A percentile compares a stretch with the other conserved stretches of the same genome.
phyloP scores from a whole-genome alignment of 768 basidiomycete genomes.

The Pleurotus citrinopileatus region DNA sequence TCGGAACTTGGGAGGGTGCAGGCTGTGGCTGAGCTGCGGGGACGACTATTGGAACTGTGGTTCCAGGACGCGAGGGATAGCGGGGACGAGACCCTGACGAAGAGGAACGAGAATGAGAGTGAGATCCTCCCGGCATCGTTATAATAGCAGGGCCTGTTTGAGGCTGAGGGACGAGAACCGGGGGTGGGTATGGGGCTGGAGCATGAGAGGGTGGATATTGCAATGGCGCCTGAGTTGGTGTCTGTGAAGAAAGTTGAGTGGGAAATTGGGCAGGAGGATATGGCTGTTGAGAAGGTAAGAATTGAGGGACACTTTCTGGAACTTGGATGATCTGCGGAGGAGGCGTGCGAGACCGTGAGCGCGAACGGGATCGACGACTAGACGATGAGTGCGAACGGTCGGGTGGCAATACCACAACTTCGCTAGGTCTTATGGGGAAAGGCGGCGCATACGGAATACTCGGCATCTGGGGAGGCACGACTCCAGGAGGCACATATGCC shows the following conservation, averaged over 20 bases:
- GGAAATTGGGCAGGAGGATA: not conserved
- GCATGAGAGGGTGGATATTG: not conserved
- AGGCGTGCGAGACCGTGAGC: constrained; percentile 8
- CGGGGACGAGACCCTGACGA: constrained; percentile 22
- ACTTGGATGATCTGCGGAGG: constrained; percentile 5
- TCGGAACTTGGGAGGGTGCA: constrained; percentile 12
- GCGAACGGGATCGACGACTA: constrained; percentile 3
- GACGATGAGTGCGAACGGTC: not conserved
- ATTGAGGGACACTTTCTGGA: not conserved
- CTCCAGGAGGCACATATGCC: constrained; percentile 2
- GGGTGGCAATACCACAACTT: constrained; percentile 3
- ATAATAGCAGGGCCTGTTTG: not conserved
- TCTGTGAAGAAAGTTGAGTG: not conserved
- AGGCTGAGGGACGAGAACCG: not conserved
- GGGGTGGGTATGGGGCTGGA: not conserved
- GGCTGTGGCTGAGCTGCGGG: constrained; percentile 9
- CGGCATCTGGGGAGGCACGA: not conserved
- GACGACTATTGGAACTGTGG: not conserved
- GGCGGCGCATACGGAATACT: not conserved
- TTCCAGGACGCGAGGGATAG: constrained; percentile 15
- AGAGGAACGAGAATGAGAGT: constrained; percentile 15
- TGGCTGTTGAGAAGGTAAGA: not conserved
- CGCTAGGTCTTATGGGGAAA: not conserved
- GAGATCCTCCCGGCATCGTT: not conserved
- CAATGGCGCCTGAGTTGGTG: not conserved